Base-by-base conservation (phyloP, 2,329 filamentous ascomycete species). In the Venturia oleaginea region DNA sequence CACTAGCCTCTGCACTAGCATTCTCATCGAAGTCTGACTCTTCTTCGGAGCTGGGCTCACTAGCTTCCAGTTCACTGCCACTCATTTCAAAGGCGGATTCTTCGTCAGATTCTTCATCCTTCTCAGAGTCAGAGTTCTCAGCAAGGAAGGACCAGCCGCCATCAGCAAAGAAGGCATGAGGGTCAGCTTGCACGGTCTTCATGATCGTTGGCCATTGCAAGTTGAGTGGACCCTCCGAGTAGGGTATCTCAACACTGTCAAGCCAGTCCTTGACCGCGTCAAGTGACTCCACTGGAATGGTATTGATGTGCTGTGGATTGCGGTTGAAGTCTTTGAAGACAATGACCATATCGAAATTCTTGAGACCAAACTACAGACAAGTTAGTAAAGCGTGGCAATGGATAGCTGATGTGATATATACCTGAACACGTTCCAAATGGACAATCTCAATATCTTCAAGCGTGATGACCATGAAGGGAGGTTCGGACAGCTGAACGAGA, bases 141-240 rank as follows among this genome's bases (percentile, higher is more conserved):
- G 88, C 87, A 66, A 99, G 76, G 84, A 99, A 97, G 1, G 86
- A 89, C 94, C 94, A 99, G 57, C 94, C 94, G 38, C 95, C 94
- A 68, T 97, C 93, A 4, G 83, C 85, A 76, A 97, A 99, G 85
- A 99, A 99, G 70, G 89, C 86, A 74, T 99, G 93, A 2, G 94
- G 91, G 73, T 99, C 92, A 42, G 89, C 87, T 24, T 90, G 93
- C 32, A 99, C 92, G 0, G 94, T 99, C 83, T 99, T 99, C 92
- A 99, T 99, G 73, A 99, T 99, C 19, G 92, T 96, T 13, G 90
- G 89, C 94, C 94, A 99, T 82, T 97, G 97, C 65, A 99, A 83
- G 79, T 99, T 99, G 69, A 99, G 86, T 1, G 93, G 94, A 65
- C 94, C 94, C 76, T 99, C 95, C 15, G 86, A 90, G 80, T 88